Conservation (phyloP, 2,329 filamentous ascomycete species). For the Trichoderma koningii region DNA sequence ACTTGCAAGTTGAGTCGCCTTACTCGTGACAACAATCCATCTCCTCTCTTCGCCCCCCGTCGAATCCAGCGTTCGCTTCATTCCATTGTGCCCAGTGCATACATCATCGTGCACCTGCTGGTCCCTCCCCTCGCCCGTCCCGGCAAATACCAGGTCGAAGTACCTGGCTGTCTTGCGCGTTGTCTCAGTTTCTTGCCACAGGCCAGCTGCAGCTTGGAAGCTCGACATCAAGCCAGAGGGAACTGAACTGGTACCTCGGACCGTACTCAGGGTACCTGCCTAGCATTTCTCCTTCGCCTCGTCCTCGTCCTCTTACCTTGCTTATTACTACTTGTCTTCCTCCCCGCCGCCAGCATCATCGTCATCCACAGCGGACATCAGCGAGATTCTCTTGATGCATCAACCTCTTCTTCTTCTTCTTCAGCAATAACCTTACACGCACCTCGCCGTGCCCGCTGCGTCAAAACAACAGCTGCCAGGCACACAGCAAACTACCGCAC, state of each 20-base stretch:
- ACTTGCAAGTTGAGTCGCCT: neutral
- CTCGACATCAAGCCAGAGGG: conserved; percentile 3
- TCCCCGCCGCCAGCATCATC: neutral
- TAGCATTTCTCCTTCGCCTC: conserved; percentile 17
- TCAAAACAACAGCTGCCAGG: conserved; percentile 8
- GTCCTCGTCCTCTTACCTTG: neutral
- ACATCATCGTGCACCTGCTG: conserved; percentile 14
- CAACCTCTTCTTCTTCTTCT: neutral
- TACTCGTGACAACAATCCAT: conserved; percentile 9
- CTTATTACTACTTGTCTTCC: neutral
- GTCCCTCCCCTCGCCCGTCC: neutral
- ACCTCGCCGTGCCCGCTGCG: neutral
- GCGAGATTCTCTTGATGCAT: neutral
- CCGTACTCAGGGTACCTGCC: no score
- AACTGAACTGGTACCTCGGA: neutral
- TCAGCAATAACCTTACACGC: neutral
- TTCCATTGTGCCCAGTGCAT: conserved; percentile 12
- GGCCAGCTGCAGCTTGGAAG: neutral
- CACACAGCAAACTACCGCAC: conserved; percentile 8
- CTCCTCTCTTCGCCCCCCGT: conserved; percentile 5
- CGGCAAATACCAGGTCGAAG: neutral
- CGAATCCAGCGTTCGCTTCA: conserved; percentile 15
- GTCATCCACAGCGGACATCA: neutral
- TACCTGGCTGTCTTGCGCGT: conserved; percentile 4
- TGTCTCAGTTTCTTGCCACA: conserved; percentile 20